Evolutionary conservation across 2,329 filamentous ascomycete genomes (phyloP).

Genomic region (Gaeumannomyces sp.): DNA sequence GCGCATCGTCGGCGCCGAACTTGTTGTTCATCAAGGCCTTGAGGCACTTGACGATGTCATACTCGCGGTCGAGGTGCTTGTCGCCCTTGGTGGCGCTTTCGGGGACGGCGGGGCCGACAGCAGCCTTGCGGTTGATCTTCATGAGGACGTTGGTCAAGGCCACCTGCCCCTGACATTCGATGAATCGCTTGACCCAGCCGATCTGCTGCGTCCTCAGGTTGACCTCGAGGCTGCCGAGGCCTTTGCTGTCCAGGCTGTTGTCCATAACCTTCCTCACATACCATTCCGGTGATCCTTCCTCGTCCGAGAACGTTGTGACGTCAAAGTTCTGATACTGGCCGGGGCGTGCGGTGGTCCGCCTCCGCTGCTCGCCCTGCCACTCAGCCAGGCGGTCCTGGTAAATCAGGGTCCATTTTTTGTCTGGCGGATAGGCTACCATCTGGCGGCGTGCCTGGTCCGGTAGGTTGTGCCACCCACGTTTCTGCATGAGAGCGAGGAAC

Average conservation of each 20-base stretch:
- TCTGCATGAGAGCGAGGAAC: slow-evolving; percentile 92
- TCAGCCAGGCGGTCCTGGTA: slow-evolving; percentile 92
- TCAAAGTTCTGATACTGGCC: slow-evolving; percentile 64
- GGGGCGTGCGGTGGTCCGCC: slow-evolving; percentile 66
- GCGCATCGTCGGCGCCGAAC: slow-evolving; percentile 92
- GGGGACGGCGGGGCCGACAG: slow-evolving; percentile 62
- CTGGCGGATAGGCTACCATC: slow-evolving; percentile 90
- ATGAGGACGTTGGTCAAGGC: slow-evolving; percentile 88
- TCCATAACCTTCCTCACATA: slow-evolving; percentile 97
- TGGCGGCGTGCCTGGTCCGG: slow-evolving; percentile 90
- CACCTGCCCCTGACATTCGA: slow-evolving; percentile 95
- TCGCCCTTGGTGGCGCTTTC: slow-evolving; percentile 51
- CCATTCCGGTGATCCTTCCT: slow-evolving; percentile 96
- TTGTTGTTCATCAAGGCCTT: slow-evolving; percentile 99
- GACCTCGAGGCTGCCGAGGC: slow-evolving; percentile 87
- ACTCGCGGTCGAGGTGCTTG: slow-evolving; percentile 83
- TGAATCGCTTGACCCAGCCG: slow-evolving; percentile 92
- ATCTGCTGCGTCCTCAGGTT: slow-evolving; percentile 95
- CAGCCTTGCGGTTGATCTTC: slow-evolving; percentile 87
- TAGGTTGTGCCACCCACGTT: slow-evolving; percentile 93
- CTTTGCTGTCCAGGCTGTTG: slow-evolving; percentile 85
- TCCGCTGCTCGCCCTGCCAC: slow-evolving; percentile 89
- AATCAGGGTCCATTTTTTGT: slow-evolving; percentile 96
- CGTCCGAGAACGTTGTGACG: slow-evolving; percentile 74
- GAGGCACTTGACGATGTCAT: slow-evolving; percentile 95